Conservation (phyloP, 2,329 filamentous ascomycete genomes). For the Aureobasidium lini region DNA sequence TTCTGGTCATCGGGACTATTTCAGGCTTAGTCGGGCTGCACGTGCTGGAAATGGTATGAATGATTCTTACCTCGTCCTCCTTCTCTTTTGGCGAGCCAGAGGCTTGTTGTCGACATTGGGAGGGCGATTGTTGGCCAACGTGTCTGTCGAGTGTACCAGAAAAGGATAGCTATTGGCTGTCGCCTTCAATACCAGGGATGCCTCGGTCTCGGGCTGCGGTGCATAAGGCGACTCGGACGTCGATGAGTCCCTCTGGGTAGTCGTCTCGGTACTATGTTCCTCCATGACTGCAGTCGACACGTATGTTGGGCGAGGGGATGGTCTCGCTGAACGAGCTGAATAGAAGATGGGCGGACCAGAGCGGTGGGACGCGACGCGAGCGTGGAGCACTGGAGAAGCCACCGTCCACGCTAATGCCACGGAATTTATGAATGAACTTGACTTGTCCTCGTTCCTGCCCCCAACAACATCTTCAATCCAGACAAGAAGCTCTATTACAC, state of each 20-base stretch:
- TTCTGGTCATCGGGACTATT: slow-evolving; percentile 77
- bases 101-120: slow-evolving; percentile 53
- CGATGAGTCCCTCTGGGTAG: background rate
- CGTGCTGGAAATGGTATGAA: background rate
- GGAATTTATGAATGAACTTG: background rate
- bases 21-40: background rate
- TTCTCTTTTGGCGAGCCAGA: slow-evolving; percentile 52
- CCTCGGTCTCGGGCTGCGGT: slow-evolving; percentile 4
- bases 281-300: background rate
- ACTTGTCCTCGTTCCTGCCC: background rate
- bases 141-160: slow-evolving; percentile 52
- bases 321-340: background rate
- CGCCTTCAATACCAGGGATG: slow-evolving; percentile 6
- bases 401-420: background rate
- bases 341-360: too few species aligned
- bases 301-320: background rate
- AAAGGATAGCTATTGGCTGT: slow-evolving; percentile 40
- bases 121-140: slow-evolving; percentile 48
- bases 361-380: background rate
- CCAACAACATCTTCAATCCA: background rate
- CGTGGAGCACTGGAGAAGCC: background rate
- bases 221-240: background rate
- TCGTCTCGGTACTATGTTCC: background rate
- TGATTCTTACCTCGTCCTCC: slow-evolving; percentile 51
- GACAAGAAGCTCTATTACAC: too few species aligned